These are phyloP conservation scores for Blakeslea trispora DNA, from an alignment of 371 early-diverging fungal species.

Conservation along the genomic window DNA sequence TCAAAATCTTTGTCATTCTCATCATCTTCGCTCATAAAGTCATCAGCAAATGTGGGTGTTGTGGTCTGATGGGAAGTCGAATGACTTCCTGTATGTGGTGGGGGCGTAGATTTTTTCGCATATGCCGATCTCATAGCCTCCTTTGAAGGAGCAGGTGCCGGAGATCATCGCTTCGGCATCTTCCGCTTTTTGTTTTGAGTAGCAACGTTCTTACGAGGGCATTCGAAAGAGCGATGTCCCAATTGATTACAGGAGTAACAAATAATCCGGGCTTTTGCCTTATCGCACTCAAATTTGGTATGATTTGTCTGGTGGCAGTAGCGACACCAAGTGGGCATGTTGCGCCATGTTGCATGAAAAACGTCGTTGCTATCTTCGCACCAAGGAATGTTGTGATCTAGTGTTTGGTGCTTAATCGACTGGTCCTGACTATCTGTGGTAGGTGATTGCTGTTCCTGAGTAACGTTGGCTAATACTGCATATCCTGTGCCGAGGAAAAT, in stretches of 20 bases:
- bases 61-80: too few relatives aligned
- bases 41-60: too few relatives aligned
- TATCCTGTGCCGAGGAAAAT: constrained; percentile 2
- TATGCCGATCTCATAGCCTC: too few relatives aligned
- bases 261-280: not conserved
- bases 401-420: not conserved
- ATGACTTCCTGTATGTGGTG: too few relatives aligned
- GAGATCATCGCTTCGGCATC: not conserved
- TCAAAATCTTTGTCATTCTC: too few relatives aligned
- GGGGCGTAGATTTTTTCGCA: too few relatives aligned
- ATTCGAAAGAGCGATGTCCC: constrained; percentile 10
- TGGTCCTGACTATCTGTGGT: not conserved
- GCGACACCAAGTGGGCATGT: constrained; percentile 10
- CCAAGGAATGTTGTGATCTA: not conserved
- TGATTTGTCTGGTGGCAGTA: constrained; percentile 2
- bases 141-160: not conserved
- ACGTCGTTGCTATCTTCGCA: not conserved
- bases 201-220: not conserved
- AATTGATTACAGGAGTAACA: constrained; percentile 6
- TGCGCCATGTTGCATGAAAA: constrained; percentile 4
- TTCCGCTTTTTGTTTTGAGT: not conserved
- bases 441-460: not conserved
- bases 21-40: too few relatives aligned
- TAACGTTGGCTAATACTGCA: not conserved
- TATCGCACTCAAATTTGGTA: constrained; percentile 3